phyloP scores from a whole-genome alignment of 331 rosid genomes.

The Malus hybrid region DNA sequence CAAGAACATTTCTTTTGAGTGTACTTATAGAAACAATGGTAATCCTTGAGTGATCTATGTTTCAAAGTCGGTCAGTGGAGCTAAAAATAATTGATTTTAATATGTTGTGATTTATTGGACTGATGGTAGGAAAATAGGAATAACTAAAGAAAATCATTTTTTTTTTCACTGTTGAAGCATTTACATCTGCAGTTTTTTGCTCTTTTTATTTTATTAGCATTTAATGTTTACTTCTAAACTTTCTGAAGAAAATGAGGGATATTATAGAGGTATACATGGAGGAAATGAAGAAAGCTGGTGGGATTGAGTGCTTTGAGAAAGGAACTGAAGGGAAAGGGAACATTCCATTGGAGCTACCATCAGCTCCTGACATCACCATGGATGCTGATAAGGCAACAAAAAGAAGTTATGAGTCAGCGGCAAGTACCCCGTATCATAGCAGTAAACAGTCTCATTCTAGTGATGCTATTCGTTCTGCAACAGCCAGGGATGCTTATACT shows the following conservation, averaged over 20 bases:
- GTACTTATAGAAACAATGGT: neutral
- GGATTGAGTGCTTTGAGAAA: constrained; percentile 52
- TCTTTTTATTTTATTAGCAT: neutral
- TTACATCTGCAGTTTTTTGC: neutral
- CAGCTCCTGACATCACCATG: constrained; percentile 19
- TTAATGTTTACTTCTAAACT: neutral
- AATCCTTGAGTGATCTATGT: neutral
- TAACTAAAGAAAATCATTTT: neutral
- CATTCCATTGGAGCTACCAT: constrained; percentile 26
- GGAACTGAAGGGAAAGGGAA: constrained; percentile 31
- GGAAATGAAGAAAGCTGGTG: constrained; percentile 69
- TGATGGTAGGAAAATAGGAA: neutral
- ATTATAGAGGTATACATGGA: constrained; percentile 80
- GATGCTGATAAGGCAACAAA: constrained; percentile 28
- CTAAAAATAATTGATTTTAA: neutral
- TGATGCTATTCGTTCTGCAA: constrained; percentile 15
- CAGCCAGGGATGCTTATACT: constrained; percentile 17
- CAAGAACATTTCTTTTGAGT: neutral
- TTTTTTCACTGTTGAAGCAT: neutral
- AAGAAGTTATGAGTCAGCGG: constrained; percentile 21
- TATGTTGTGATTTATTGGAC: neutral
- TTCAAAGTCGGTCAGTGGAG: neutral
- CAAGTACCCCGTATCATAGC: constrained; percentile 21
- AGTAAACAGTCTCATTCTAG: constrained; percentile 28
- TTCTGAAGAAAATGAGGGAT: constrained; percentile 67